These are phyloP conservation scores for Salix caprea DNA, from an alignment of 345 rosid species.

Conservation along the genomic window DNA sequence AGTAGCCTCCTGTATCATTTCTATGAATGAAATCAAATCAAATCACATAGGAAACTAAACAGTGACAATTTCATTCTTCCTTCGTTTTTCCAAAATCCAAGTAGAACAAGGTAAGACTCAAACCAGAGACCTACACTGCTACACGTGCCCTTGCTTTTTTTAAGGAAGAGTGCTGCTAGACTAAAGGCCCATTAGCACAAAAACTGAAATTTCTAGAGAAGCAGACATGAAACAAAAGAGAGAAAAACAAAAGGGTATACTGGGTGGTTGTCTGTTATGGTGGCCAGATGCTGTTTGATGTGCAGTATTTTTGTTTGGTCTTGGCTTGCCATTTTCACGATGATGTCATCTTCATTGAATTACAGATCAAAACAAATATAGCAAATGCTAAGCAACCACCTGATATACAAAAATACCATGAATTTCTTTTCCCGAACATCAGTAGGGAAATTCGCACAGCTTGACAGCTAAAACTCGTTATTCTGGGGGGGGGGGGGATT, in stretches of 20 bases:
- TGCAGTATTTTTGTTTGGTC: neutral
- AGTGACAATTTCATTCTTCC: neutral
- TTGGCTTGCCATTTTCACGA: neutral
- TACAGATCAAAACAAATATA: neutral
- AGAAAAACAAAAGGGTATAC: neutral
- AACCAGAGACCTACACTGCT: neutral
- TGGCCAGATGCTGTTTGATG: neutral
- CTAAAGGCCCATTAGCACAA: neutral
- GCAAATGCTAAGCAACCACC: neutral
- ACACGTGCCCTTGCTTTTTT: neutral
- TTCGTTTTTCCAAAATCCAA: neutral
- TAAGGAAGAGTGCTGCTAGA: neutral
- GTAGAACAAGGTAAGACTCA: neutral
- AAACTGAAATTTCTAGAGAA: neutral
- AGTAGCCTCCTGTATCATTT: slow-evolving; percentile 21
- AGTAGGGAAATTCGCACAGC: too few species aligned
- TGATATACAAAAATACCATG: neutral
- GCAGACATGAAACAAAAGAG: neutral
- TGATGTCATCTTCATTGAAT: neutral
- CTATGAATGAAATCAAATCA: neutral
- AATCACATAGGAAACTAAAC: neutral
- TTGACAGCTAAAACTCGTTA: too few species aligned
- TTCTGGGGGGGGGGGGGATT: too few species aligned
- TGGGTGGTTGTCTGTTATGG: neutral
- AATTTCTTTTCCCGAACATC: neutral